Evolutionary conservation across 768 basidiomycete species (phyloP), one percentile per base, ranked within the genome.

Genomic region (Kwoniella sp.): DNA sequence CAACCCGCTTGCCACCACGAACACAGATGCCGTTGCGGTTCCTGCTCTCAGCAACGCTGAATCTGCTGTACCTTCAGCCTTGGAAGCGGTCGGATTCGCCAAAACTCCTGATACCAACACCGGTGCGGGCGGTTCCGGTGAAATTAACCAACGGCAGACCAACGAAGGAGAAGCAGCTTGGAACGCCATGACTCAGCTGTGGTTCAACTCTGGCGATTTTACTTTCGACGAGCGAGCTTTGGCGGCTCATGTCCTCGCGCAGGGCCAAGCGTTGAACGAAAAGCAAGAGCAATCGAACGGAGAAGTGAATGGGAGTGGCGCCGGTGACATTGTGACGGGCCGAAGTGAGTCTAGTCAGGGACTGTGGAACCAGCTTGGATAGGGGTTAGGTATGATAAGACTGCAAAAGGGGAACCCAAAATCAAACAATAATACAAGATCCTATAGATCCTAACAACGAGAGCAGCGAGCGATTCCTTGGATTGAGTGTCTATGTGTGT

Each of bases 181-280:
- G 65, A 62, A 64, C 26, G 62, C 65, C 3, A 70, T 70, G 65
- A 67, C 63, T 24, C 57, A 67, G 40, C 40, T 70, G 27, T 67
- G 69, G 69, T 47, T 52, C 27, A 62, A 69, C 55, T 67, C 65
- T 27, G 69, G 69, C 10, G 63, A 67, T 55, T 67, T 70, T n/a
- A 24, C 30, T 2, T 61, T 70, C 25, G 65, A 70, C 27, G 58
- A 62, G 24, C 26, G 30, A n/a, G 55, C 59, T 19, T 46, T 65
- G 60, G 33, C 10, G 21, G 50, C n/a, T 21, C 12, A 53, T 12
- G 48, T 19, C 7, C 33, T 49, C n/a, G 52, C n/a, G 29, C 48
- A 37, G 51, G 51, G 30, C 5, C 25, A 44, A 21, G 51, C 26
- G 3, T 4, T 3, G 36, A 10, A 36, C 12, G 58, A 37, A 26